Percentiles rank a stretch among this genome's conserved stretches.
Evolutionary conservation across 495 filamentous ascomycete species (phyloP).

Genomic region (Aspergillus bertholletiae): DNA sequence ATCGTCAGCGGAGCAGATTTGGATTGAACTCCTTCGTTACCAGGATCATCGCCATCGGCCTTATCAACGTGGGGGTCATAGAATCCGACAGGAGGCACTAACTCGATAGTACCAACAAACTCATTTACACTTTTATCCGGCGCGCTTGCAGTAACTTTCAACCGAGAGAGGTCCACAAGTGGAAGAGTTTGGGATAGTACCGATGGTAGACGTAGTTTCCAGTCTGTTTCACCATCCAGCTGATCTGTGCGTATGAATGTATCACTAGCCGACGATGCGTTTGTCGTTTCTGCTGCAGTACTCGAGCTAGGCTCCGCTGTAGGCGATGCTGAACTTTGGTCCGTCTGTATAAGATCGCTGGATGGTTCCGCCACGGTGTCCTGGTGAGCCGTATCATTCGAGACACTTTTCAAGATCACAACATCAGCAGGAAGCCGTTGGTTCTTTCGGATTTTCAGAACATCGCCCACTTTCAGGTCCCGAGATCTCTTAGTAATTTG

Average conservation of each 20-base stretch:
- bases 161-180: constrained; percentile 62
- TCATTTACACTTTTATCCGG: constrained; percentile 92
- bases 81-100: constrained; percentile 37
- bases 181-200: constrained; percentile 73
- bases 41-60: constrained; percentile 14
- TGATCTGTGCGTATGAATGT: constrained; percentile 98
- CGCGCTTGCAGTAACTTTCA: constrained; percentile 78
- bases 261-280: constrained; percentile 57
- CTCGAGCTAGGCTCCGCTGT: constrained; percentile 8
- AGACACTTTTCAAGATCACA: constrained; percentile 81
- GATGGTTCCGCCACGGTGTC: constrained; percentile 16
- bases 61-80: constrained; percentile 46
- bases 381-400: constrained; percentile 51
- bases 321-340: constrained; percentile 16
- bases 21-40: constrained; percentile 21
- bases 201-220: constrained; percentile 91
- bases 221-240: constrained; percentile 97
- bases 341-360: constrained; percentile 22
- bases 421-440: constrained; percentile 93
- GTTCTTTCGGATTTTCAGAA: constrained; percentile 86
- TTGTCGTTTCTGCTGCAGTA: constrained; percentile 8
- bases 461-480: constrained; percentile 93
- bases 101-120: constrained; percentile 81
- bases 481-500: constrained; percentile 76
- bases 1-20: constrained; percentile 76